These are phyloP conservation scores for Perilla frutescens DNA, from an alignment of 257 asterid species.

Conservation along the genomic window DNA sequence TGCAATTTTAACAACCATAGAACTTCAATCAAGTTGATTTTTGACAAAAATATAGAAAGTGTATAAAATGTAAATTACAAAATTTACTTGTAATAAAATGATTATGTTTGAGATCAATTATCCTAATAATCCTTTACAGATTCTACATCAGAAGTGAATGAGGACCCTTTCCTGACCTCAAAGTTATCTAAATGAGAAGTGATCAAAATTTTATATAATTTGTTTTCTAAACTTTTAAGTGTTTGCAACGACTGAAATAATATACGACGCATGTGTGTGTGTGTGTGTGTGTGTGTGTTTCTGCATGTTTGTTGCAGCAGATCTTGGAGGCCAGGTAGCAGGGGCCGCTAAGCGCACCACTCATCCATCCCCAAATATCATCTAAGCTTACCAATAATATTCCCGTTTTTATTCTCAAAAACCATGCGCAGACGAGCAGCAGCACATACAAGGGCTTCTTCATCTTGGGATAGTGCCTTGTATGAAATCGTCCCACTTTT, in stretches of 20 bases:
- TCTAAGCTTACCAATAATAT: constrained; percentile 68
- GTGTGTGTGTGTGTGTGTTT: not conserved
- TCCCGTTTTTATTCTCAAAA: constrained; percentile 68
- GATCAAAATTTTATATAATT: not conserved
- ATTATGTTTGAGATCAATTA: not conserved
- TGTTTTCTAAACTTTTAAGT: not conserved
- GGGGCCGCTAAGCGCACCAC: constrained; percentile 15
- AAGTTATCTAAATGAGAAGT: constrained; percentile 13
- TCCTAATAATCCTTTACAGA: not conserved
- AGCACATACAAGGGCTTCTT: constrained; percentile 98
- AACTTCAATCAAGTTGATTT: constrained; percentile 10
- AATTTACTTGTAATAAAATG: not conserved
- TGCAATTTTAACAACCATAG: not conserved
- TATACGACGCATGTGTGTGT: not conserved
- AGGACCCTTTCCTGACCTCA: constrained; percentile 12
- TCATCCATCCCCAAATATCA: constrained; percentile 25
- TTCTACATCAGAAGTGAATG: not conserved
- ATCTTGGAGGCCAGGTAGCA: not conserved
- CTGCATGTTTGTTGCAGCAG: not conserved
- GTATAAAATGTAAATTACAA: not conserved
- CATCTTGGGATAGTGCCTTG: constrained; percentile 98
- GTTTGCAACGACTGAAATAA: not conserved
- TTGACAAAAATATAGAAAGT: constrained; percentile 1
- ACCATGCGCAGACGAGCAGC: constrained; percentile 90
- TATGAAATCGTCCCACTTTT: constrained; percentile 73